phyloP scores from a whole-genome alignment of 495 filamentous ascomycete genomes.

The Aspergillus panamensis region DNA sequence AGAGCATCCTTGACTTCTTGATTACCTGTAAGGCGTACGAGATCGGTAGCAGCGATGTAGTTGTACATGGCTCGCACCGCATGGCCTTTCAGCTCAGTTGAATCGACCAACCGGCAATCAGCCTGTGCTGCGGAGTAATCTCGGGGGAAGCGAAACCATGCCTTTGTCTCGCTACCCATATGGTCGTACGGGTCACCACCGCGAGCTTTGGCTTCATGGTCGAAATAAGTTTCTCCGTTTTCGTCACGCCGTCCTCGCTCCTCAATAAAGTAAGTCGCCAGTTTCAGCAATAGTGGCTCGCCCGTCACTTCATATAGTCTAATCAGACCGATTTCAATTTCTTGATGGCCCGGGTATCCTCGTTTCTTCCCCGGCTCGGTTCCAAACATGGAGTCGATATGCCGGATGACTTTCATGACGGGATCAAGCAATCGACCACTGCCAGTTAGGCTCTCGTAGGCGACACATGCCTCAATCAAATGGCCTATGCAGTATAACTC shows the following conservation, averaged over 20 bases:
- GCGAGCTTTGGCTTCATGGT: slow-evolving; percentile 10
- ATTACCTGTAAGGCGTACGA: slow-evolving; percentile 26
- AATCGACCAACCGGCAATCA: slow-evolving; percentile 41
- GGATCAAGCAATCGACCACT: slow-evolving; percentile 50
- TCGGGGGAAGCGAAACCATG: slow-evolving; percentile 7
- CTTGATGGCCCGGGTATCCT: slow-evolving; percentile 58
- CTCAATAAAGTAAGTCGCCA: slow-evolving; percentile 55
- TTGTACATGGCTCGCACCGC: slow-evolving; percentile 59
- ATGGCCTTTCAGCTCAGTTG: slow-evolving; percentile 56
- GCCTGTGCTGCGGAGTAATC: slow-evolving; percentile 12
- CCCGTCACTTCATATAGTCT: slow-evolving; percentile 48
- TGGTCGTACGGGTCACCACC: slow-evolving; percentile 11
- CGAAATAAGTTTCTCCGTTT: slow-evolving; percentile 10
- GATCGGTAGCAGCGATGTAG: slow-evolving; percentile 39
- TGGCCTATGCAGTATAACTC: slow-evolving; percentile 56
- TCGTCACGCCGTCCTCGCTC: slow-evolving; percentile 50
- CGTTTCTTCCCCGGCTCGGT: slow-evolving; percentile 46
- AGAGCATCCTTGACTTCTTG: slow-evolving; percentile 30
- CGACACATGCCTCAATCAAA: slow-evolving; percentile 56
- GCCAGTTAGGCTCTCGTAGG: slow-evolving; percentile 48
- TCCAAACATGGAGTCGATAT: slow-evolving; percentile 50
- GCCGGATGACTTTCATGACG: slow-evolving; percentile 52
- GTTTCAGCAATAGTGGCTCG: slow-evolving; percentile 42
- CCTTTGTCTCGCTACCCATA: slow-evolving; percentile 9
- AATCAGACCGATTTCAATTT: slow-evolving; percentile 57